Evolutionary conservation across 2,329 filamentous ascomycete genomes (phyloP).

Genomic region (Neonectria sp.): DNA sequence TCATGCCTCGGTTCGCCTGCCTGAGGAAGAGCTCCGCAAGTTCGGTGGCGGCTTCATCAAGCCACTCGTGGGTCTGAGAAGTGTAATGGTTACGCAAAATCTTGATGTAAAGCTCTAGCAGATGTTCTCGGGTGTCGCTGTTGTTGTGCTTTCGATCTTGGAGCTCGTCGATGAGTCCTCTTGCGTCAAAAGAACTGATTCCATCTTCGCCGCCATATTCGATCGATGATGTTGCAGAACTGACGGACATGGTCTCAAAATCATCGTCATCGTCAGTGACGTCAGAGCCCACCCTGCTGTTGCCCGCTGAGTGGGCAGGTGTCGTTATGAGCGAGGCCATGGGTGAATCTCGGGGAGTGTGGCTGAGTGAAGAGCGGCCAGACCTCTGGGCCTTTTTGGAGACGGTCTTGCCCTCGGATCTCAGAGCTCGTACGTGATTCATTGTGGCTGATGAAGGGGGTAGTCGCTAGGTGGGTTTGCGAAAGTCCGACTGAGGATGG

Average conservation of each 20-base stretch:
- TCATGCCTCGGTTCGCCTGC: conserved; percentile 78
- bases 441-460: conserved; percentile 54
- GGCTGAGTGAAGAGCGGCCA: conserved; percentile 70
- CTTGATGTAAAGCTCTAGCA: conserved; percentile 52
- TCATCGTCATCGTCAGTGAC: conserved; percentile 69
- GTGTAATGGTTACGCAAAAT: conserved; percentile 68
- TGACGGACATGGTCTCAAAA: conserved; percentile 61
- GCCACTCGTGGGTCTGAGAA: conserved; percentile 59
- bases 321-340: conserved; percentile 70
- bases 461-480: conserved; percentile 10
- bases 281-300: conserved; percentile 75
- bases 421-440: conserved; percentile 76
- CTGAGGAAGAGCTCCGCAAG: conserved; percentile 77
- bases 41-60: conserved; percentile 68
- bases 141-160: conserved; percentile 84
- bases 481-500: background rate
- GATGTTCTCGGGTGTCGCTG: conserved; percentile 75
- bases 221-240: conserved; percentile 60
- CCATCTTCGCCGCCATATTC: conserved; percentile 78
- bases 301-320: conserved; percentile 70
- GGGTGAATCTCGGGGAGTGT: conserved; percentile 72
- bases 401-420: conserved; percentile 79
- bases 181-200: conserved; percentile 72
- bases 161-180: conserved; percentile 79
- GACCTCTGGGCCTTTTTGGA: conserved; percentile 77